Conservation (phyloP, 352 stramenopile genomes). For the Phytophthora idaei region DNA sequence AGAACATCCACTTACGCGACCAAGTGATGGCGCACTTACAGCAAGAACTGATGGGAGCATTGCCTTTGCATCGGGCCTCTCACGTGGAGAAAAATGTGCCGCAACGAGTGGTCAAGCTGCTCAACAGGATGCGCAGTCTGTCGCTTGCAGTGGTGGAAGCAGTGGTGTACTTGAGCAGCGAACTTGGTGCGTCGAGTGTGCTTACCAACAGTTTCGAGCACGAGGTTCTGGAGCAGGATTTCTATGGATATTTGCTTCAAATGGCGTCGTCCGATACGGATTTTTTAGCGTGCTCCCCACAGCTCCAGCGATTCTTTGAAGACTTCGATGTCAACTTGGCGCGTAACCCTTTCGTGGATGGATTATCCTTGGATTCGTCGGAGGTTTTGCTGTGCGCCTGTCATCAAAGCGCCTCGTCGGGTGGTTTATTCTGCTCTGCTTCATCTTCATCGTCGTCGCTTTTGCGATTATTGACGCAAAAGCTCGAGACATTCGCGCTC, state of each 20-base stretch:
- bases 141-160: conserved; percentile 72
- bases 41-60: conserved; percentile 36
- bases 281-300: conserved; percentile 42
- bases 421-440: conserved; percentile 38
- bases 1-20: conserved; percentile 56
- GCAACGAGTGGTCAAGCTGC: conserved; percentile 45
- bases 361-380: conserved; percentile 66
- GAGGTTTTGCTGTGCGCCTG: conserved; percentile 75
- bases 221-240: conserved; percentile 49
- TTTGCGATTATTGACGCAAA: conserved; percentile 55
- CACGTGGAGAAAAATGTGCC: conserved; percentile 35
- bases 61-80: conserved; percentile 28
- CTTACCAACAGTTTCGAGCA: conserved; percentile 16
- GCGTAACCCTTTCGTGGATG: conserved; percentile 71
- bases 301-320: conserved; percentile 50
- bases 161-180: conserved; percentile 56
- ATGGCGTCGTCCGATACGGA: conserved; percentile 59
- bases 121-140: conserved; percentile 67
- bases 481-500: conserved; percentile 59
- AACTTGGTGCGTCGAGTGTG: conserved; percentile 19
- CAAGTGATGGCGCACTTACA: conserved; percentile 51
- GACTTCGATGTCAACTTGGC: conserved; percentile 47
- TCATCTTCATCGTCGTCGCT: conserved; percentile 46
- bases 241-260: conserved; percentile 49
- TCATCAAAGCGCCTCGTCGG: conserved; percentile 37